Percentiles rank a stretch among this genome's conserved stretches.
These are phyloP conservation scores for Phytophthora sojae DNA, from an alignment of 352 stramenopile genomes.

Conservation along the genomic window DNA sequence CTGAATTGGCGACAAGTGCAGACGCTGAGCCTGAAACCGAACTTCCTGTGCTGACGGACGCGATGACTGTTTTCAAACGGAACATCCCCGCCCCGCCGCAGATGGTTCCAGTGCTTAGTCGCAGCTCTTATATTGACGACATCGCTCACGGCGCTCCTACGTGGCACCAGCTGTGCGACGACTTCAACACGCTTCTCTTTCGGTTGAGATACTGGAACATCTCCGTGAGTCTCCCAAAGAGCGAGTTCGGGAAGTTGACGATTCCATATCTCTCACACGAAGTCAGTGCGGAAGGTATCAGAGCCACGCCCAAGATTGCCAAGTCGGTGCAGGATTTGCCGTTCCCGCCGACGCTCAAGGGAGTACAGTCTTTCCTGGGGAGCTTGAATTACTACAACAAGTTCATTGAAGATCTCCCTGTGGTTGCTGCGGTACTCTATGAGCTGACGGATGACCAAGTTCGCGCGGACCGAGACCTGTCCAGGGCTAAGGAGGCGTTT, in stretches of 20 bases:
- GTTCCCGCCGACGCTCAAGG: neutral
- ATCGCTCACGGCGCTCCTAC: neutral
- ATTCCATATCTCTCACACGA: neutral
- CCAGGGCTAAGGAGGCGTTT: neutral
- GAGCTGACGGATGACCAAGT: neutral
- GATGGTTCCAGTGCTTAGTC: neutral
- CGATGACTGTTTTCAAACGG: neutral
- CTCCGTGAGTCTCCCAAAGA: slow-evolving; percentile 4
- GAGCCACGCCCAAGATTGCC: too few species aligned
- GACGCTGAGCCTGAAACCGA: neutral
- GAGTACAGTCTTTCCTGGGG: slow-evolving; percentile 11
- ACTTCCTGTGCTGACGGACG: neutral
- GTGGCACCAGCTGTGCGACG: slow-evolving; percentile 3
- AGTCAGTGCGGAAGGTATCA: too few species aligned
- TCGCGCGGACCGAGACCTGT: neutral
- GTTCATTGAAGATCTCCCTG: slow-evolving; percentile 25
- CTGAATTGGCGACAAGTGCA: neutral
- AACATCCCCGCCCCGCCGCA: neutral
- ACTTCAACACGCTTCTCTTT: slow-evolving; percentile 2
- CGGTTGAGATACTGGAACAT: slow-evolving; percentile 11
- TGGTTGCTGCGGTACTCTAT: neutral
- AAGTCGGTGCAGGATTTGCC: too few species aligned
- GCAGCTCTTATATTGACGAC: slow-evolving; percentile 8
- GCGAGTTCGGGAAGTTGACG: neutral
- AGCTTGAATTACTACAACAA: slow-evolving; percentile 22